Evolutionary conservation across 495 filamentous ascomycete genomes (phyloP), one percentile per base, ranked within the genome.

Genomic region (Aspergillus biplanus): DNA sequence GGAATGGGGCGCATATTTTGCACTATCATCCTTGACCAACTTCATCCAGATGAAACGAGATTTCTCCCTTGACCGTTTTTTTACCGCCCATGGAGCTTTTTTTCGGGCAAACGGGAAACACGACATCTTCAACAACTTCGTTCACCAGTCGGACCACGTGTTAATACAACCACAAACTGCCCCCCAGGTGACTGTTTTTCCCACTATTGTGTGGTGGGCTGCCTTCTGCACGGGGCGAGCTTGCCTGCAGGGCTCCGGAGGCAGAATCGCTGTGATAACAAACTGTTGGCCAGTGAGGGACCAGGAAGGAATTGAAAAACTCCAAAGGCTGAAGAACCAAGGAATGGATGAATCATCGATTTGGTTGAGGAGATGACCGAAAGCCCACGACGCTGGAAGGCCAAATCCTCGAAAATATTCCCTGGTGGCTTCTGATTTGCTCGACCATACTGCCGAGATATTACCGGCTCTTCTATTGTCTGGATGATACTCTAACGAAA

Each of bases 31-130:
- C 50, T 33, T 44, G n/a, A 52, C 39, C 33, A 61, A 55, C 59
- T 50, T 61, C 59, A 61, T 61, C 59, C 27, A 16, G 6, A 11
- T 8, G 47, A 35, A 48, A 34, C 42, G 27, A 34, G 55, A 6
- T 48, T 18, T 44, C 39, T 46, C 39, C 13, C 11, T 33, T 6
- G n/a, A 9, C 4, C n/a, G n/a, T n/a, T 56, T 42, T 21, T n/a
- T 18, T 16, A 18, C 21, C 8, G n/a, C 21, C 13, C 4, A n/a
- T n/a, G n/a, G n/a, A n/a, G n/a, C n/a, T n/a, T n/a, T n/a, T n/a
- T n/a, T n/a, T n/a, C n/a, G n/a, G n/a, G n/a, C n/a, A n/a, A n/a
- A n/a, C n/a, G n/a, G n/a, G n/a, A 18, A 50, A 9, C n/a, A 18
- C 47, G 16, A 50, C 21, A 11, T n/a, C 7, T 50, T 50, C 33